Percentiles rank a stretch among this genome's conserved stretches.
Conservation (phyloP, 495 filamentous ascomycete species). For the Sordaria brevicollis region DNA sequence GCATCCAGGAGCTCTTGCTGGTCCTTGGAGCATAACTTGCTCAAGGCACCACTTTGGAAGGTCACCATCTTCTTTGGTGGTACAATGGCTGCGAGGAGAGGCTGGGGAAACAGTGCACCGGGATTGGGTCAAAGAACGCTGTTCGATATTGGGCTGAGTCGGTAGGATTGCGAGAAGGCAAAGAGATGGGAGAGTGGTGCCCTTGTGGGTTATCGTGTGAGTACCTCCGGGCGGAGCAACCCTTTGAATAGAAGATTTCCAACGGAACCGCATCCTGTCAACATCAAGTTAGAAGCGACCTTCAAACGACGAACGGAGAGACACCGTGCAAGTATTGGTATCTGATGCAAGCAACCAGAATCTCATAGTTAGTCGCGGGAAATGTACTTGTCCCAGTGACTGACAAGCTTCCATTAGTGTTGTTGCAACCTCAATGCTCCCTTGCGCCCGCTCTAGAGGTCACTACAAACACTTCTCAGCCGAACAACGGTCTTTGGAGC, state of each 20-base stretch:
- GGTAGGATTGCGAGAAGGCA: not conserved
- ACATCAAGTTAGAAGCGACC: not conserved
- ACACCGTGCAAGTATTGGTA: not conserved
- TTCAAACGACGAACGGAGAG: not conserved
- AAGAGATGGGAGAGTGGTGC: not conserved
- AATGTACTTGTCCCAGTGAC: not conserved
- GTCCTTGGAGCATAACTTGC: constrained; percentile 27
- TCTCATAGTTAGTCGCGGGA: not conserved
- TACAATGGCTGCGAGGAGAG: not conserved
- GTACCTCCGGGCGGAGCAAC: not conserved
- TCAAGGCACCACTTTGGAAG: constrained; percentile 8
- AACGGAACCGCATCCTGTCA: not conserved
- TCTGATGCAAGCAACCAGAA: not conserved
- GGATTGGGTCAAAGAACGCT: not conserved
- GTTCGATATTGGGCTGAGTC: not conserved
- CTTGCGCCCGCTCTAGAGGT: not conserved
- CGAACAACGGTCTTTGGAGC: not conserved
- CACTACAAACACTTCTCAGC: not conserved
- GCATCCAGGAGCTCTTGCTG: constrained; percentile 41
- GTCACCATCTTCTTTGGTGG: not conserved
- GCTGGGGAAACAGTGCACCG: not conserved
- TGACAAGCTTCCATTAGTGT: not conserved
- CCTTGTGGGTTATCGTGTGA: not conserved
- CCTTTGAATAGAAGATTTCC: not conserved
- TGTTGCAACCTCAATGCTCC: not conserved